Conservation (phyloP, 1,284 basidiomycete species). For the Pseudozyma hubeiensis region DNA sequence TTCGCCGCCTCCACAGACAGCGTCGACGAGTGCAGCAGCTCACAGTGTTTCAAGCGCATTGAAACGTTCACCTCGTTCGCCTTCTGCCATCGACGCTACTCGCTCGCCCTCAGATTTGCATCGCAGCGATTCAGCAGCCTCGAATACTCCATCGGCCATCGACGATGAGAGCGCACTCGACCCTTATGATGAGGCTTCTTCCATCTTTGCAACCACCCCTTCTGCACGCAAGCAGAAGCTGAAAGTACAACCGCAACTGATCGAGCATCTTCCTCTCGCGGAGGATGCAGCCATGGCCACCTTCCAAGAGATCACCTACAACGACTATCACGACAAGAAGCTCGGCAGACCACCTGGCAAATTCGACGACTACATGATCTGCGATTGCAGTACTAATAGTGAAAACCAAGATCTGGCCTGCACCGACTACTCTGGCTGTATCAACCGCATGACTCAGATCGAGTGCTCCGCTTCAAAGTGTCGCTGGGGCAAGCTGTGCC, state of each 20-base stretch:
- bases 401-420: constrained; percentile 74
- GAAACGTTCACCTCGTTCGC: not conserved
- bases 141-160: constrained; percentile 12
- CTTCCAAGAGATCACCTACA: constrained; percentile 80
- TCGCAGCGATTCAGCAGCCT: constrained; percentile 7
- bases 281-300: constrained; percentile 75
- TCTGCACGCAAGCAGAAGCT: constrained; percentile 26
- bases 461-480: constrained; percentile 92
- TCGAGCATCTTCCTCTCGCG: constrained; percentile 55
- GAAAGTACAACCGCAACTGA: constrained; percentile 50
- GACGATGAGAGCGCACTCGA: constrained; percentile 20
- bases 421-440: constrained; percentile 90
- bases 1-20: constrained; percentile 29
- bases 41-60: not conserved
- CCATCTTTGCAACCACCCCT: constrained; percentile 15
- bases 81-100: not conserved
- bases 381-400: constrained; percentile 54
- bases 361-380: constrained; percentile 73
- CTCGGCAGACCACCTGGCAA: constrained; percentile 88
- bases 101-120: constrained; percentile 14
- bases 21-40: not conserved
- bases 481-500: constrained; percentile 82
- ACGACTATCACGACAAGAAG: constrained; percentile 87
- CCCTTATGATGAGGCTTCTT: constrained; percentile 16
- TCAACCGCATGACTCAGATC: constrained; percentile 96